Conservation (phyloP, 106 monocot genomes). For the Allium sativum region DNA sequence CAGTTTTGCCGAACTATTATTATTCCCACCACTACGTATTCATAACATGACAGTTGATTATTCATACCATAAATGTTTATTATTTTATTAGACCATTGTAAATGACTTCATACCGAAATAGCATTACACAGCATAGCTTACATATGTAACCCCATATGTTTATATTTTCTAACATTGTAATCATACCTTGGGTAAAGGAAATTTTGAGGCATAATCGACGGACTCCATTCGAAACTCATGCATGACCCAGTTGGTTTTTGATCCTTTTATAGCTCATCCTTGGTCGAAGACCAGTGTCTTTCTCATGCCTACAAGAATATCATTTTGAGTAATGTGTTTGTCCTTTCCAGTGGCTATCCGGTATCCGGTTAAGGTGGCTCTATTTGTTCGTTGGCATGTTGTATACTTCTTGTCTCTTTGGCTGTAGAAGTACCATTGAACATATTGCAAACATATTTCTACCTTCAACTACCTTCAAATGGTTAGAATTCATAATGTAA, state of each 20-base stretch:
- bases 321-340: conserved; percentile 20
- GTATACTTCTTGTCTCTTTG: conserved; percentile 43
- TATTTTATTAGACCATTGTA: too few species aligned
- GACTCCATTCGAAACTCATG: conserved; percentile 45
- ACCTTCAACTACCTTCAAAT: too few species aligned
- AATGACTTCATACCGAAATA: too few species aligned
- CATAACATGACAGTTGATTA: too few species aligned
- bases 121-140: too few species aligned
- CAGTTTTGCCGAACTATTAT: too few species aligned
- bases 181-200: neutral
- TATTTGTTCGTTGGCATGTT: conserved; percentile 42
- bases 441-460: too few species aligned
- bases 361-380: conserved; percentile 47
- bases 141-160: too few species aligned
- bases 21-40: too few species aligned
- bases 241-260: conserved; percentile 58
- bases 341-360: conserved; percentile 63
- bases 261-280: conserved; percentile 46
- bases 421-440: conserved; percentile 56
- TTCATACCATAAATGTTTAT: too few species aligned
- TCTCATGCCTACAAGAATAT: conserved; percentile 37
- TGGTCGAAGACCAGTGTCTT: conserved; percentile 56
- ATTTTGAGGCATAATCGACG: neutral
- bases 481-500: too few species aligned
- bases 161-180: too few species aligned